These are phyloP conservation scores for Candida germanica DNA, from an alignment of 805 yeast genomes.

Conservation along the genomic window DNA sequence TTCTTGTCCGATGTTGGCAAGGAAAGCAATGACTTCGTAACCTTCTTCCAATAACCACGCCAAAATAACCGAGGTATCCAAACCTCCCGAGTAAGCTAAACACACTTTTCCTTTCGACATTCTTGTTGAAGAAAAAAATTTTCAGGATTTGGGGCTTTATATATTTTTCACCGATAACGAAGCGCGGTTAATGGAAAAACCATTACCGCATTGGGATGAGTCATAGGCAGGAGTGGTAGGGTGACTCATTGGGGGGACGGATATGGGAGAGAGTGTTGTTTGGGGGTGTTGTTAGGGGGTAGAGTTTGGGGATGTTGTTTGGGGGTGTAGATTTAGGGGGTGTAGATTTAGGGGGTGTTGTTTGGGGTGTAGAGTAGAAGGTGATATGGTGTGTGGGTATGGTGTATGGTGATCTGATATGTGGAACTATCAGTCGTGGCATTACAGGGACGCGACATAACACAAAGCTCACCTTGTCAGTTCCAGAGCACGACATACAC, in stretches of 20 bases:
- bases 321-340: no score
- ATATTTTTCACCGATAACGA: conserved; percentile 17
- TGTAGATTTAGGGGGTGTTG: no score
- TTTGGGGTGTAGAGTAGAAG: no score
- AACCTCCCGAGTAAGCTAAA: conserved; percentile 98
- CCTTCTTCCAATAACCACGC: conserved; percentile 99
- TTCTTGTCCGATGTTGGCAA: conserved; percentile 99
- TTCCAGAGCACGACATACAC: no score
- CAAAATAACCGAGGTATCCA: conserved; percentile 94
- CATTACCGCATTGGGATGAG: conserved; percentile 14
- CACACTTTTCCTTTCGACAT: conserved; percentile 99
- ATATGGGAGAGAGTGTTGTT: background rate
- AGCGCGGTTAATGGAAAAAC: conserved; percentile 25
- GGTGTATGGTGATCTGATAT: no score
- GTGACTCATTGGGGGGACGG: background rate
- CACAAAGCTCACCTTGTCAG: no score
- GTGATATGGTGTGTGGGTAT: no score
- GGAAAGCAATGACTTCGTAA: conserved; percentile 95
- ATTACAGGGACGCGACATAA: no score
- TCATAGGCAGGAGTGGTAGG: conserved; percentile 4
- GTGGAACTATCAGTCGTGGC: no score
- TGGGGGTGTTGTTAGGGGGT: background rate
- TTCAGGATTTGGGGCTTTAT: conserved; percentile 13
- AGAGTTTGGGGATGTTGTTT: background rate
- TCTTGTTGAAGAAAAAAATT: conserved; percentile 11